Base-by-base conservation (phyloP, 108 stramenopile genomes). In the Fragilariopsis cylindrus region DNA sequence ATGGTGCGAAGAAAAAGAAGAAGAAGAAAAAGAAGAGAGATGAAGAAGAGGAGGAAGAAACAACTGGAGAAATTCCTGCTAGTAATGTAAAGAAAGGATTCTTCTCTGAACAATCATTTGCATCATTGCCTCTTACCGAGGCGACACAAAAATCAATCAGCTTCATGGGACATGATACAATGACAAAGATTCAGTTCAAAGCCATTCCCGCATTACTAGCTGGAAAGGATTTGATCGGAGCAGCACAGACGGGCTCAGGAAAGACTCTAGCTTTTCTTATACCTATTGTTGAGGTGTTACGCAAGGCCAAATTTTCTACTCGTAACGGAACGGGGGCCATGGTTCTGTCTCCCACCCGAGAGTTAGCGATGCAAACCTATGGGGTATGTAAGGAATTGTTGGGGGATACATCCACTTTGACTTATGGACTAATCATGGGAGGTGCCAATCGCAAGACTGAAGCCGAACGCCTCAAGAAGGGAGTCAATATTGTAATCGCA, bases 341-440 rank as follows among this genome's bases (percentile, higher is more conserved):
- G 65, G 87, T 99, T 60, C 97, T 99, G 76, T 85, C 93, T 42
- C 99, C 99, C 45, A 99, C 99, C 3, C 76, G 99, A 9, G 98
- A 99, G 84, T 81, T 99, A 73, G 93, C 96, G 52, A 93, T 99
- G 88, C 98, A 99, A 83, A 99, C 96, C 75, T 99, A 98, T 77
- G 97, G 98, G 7, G 98, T 98, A n/a, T 85, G 96, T 48, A 95
- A 97, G 44, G 98, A 99, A 68, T 63, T 99, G 12, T 90, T 94
- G 54, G 72, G 67, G 48, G 97, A 98, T 68, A 98, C 97, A n/a
- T 56, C 57, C 7, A 47, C 72, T 43, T 45, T 80, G 63, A 80
- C 79, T 0, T 97, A 98, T 79, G 98, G 99, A 44, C 88, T 99
- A 30, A 88, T 99, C 43, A 99, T 99, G 78, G 98, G 98, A 42